A percentile compares a stretch with the other conserved stretches of the same genome.
phyloP scores from a whole-genome alignment of 768 basidiomycete species.

The Grammothele lineata region DNA sequence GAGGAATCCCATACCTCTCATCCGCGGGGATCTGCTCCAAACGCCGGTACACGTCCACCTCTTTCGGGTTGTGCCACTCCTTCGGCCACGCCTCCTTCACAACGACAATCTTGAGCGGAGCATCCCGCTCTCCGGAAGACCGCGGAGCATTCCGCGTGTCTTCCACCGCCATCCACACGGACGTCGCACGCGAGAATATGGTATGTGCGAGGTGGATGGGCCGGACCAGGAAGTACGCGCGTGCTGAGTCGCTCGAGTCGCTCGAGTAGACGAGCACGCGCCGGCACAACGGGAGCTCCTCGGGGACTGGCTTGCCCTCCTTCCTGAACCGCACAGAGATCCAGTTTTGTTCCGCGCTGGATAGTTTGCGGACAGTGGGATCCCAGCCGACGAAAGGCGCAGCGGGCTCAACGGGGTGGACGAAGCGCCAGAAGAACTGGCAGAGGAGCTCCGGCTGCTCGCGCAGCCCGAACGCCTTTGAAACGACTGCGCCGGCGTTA shows the following conservation, averaged over 20 bases:
- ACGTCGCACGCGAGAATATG: slow-evolving; percentile 11
- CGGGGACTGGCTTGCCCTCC: too few species aligned
- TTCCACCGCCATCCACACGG: slow-evolving; percentile 9
- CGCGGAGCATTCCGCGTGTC: too few species aligned
- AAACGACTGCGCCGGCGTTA: slow-evolving; percentile 5
- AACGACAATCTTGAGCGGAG: too few species aligned
- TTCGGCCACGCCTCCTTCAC: too few species aligned
- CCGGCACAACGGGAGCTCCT: too few species aligned
- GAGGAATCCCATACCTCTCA: too few species aligned
- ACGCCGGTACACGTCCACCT: too few species aligned
- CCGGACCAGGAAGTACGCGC: not conserved
- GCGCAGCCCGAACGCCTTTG: not conserved
- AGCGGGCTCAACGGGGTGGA: slow-evolving; percentile 2
- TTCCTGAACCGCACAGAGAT: not conserved
- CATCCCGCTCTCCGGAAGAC: too few species aligned
- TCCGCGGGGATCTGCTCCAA: too few species aligned
- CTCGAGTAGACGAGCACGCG: too few species aligned
- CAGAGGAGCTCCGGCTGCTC: not conserved
- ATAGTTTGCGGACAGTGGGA: not conserved
- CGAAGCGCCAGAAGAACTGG: slow-evolving; percentile 12
- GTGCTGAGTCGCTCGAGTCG: too few species aligned
- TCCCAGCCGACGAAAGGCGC: slow-evolving; percentile 6
- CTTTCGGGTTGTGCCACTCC: too few species aligned
- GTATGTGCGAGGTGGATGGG: slow-evolving; percentile 2
- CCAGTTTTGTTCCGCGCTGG: not conserved